Evolutionary conservation across 2,329 filamentous ascomycete species (phyloP).

Genomic region (Bipolaris oryzae): DNA sequence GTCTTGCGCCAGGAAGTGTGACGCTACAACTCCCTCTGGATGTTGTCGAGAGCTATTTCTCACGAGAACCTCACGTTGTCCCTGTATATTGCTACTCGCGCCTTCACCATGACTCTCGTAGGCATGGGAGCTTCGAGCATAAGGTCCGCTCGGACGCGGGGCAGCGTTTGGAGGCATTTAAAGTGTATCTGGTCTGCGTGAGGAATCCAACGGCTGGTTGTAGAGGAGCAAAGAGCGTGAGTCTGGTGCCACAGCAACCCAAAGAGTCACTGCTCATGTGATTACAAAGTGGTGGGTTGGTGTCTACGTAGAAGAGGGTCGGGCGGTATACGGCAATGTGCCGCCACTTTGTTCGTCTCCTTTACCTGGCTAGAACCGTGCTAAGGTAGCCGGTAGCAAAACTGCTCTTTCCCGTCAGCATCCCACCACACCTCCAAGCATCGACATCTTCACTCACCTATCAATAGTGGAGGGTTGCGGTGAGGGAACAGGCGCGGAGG

Average conservation of each 20-base stretch:
- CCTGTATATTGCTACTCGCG: conserved; percentile 15
- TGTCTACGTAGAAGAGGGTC: conserved; percentile 15
- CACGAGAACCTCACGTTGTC: conserved; percentile 4
- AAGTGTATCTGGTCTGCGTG: conserved; percentile 1
- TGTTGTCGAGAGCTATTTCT: conserved; percentile 12
- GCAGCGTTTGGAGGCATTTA: conserved; percentile 23
- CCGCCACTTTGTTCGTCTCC: conserved; percentile 29
- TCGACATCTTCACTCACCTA: conserved; percentile 13
- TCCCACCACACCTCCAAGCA: background rate
- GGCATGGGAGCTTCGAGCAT: conserved; percentile 25
- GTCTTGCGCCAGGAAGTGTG: conserved; percentile 37
- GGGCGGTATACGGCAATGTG: conserved; percentile 36
- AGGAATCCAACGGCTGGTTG: conserved; percentile 6
- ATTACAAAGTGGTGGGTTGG: conserved; percentile 13
- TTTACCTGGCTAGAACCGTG: conserved; percentile 5
- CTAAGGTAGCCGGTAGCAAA: conserved; percentile 8
- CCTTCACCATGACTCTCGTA: conserved; percentile 23
- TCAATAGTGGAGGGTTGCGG: conserved; percentile 18
- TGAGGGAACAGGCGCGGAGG: conserved; percentile 15
- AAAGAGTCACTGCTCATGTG: conserved; percentile 2
- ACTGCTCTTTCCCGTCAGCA: conserved; percentile 8
- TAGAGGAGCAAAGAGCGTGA: background rate
- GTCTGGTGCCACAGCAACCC: conserved; percentile 1
- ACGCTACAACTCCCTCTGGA: conserved; percentile 34
- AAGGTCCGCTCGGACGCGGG: conserved; percentile 11